These are phyloP conservation scores for Plasmodium berghei DNA, from an alignment of 169 alveolate genomes.

Conservation along the genomic window DNA sequence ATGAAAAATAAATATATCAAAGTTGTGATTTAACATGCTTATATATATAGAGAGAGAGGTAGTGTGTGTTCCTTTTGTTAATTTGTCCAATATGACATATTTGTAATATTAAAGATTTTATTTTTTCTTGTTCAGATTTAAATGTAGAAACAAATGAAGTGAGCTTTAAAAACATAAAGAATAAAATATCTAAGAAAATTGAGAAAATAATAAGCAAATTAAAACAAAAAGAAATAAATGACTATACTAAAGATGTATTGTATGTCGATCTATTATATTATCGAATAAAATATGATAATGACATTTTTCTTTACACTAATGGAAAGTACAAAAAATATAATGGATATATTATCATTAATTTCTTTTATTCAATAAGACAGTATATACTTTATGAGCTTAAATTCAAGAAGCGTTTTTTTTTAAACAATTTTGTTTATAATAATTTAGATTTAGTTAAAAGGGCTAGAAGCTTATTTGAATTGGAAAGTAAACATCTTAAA, in stretches of 20 bases:
- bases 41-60: background rate
- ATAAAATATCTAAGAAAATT: conserved; percentile 30
- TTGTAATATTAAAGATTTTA: background rate
- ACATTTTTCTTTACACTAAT: conserved; percentile 7
- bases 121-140: background rate
- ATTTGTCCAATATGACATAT: background rate
- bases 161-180: background rate
- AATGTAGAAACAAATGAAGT: background rate
- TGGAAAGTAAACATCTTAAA: background rate
- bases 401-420: conserved; percentile 26
- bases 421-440: conserved; percentile 17
- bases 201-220: conserved; percentile 20
- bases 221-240: conserved; percentile 5
- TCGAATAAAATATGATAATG: conserved; percentile 60
- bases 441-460: background rate
- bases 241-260: conserved; percentile 6
- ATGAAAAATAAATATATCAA: background rate
- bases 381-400: conserved; percentile 35
- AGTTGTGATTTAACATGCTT: too few relatives aligned
- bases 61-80: background rate
- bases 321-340: conserved; percentile 9
- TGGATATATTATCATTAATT: conserved; percentile 57
- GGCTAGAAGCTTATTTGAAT: background rate
- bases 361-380: conserved; percentile 60
- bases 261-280: conserved; percentile 45